Percentiles rank a stretch among this genome's conserved stretches.
Conservation (phyloP, 1,139 yeast species). For the Lodderomyces margitis region DNA sequence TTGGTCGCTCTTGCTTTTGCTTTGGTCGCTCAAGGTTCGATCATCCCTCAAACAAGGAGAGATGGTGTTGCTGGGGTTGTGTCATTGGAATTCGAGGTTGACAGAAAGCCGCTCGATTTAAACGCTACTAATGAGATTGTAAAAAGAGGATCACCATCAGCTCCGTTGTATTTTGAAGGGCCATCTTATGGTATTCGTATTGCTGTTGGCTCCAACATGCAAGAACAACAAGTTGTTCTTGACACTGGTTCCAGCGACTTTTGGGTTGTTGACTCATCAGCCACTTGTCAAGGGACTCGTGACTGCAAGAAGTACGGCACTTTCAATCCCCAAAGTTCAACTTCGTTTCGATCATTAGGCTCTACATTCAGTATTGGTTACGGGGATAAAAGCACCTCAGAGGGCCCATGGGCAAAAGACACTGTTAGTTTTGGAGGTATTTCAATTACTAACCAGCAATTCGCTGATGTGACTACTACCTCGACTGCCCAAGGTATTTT, state of each 20-base stretch:
- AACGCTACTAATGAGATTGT: conserved; percentile 24
- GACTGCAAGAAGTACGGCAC: conserved; percentile 7
- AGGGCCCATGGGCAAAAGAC: conserved; percentile 58
- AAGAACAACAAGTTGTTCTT: conserved; percentile 12
- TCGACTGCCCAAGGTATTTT: conserved; percentile 18
- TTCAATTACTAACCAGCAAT: conserved; percentile 14
- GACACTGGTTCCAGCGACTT: conserved; percentile 32
- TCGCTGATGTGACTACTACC: conserved; percentile 18
- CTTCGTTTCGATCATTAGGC: conserved; percentile 9
- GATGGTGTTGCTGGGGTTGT: conserved; percentile 11
- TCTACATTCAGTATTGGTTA: conserved; percentile 12
- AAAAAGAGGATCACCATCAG: conserved; percentile 6
- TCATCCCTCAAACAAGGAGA: conserved; percentile 9
- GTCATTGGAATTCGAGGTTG: conserved; percentile 12
- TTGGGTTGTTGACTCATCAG: conserved; percentile 20
- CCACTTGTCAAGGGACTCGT: conserved; percentile 7
- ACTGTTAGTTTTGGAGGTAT: conserved; percentile 15
- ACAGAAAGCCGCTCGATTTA: conserved; percentile 3
- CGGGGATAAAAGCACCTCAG: conserved; percentile 26
- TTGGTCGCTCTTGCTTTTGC: conserved; percentile 11
- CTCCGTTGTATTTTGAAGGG: conserved; percentile 10
- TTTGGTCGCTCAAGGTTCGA: conserved; percentile 12
- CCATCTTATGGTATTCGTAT: conserved; percentile 10
- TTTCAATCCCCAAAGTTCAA: conserved; percentile 9
- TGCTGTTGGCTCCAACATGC: conserved; percentile 13